Percentiles rank a stretch among this genome's conserved stretches.
Conservation (phyloP, 768 basidiomycete species). For the Podaxis sp. region DNA sequence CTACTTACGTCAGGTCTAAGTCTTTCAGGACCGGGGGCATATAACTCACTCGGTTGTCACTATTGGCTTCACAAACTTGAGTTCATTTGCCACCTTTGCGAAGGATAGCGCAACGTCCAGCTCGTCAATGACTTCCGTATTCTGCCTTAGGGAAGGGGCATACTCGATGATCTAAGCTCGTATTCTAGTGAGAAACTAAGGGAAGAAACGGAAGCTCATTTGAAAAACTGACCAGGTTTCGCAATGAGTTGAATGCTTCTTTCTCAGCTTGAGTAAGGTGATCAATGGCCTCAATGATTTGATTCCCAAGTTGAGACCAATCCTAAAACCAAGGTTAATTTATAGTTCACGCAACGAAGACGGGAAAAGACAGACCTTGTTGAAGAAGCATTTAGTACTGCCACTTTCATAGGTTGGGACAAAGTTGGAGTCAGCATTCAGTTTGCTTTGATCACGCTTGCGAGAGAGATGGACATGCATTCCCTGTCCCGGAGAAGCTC, state of each 20-base stretch:
- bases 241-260: slow-evolving; percentile 68
- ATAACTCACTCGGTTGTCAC: slow-evolving; percentile 65
- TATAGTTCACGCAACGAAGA: too few relatives aligned
- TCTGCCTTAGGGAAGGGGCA: slow-evolving; percentile 59
- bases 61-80: slow-evolving; percentile 71
- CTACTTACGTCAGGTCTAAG: slow-evolving; percentile 33
- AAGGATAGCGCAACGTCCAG: slow-evolving; percentile 84
- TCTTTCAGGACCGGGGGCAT: background rate
- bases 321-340: slow-evolving; percentile 39
- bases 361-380: slow-evolving; percentile 43
- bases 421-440: slow-evolving; percentile 52
- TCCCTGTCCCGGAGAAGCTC: slow-evolving; percentile 66
- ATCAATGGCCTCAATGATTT: slow-evolving; percentile 56
- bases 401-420: slow-evolving; percentile 59
- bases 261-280: slow-evolving; percentile 62
- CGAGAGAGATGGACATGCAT: slow-evolving; percentile 74
- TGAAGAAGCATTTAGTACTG: slow-evolving; percentile 69
- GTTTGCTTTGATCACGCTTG: slow-evolving; percentile 57
- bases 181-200: background rate
- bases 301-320: slow-evolving; percentile 75
- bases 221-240: slow-evolving; percentile 52
- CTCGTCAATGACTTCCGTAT: slow-evolving; percentile 81
- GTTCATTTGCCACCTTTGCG: slow-evolving; percentile 74
- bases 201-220: background rate
- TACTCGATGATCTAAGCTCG: slow-evolving; percentile 58